Percentiles rank a stretch among this genome's conserved stretches.
phyloP scores from a whole-genome alignment of 176 grass and related monocot species.

The Eremochloa ophiuroides region DNA sequence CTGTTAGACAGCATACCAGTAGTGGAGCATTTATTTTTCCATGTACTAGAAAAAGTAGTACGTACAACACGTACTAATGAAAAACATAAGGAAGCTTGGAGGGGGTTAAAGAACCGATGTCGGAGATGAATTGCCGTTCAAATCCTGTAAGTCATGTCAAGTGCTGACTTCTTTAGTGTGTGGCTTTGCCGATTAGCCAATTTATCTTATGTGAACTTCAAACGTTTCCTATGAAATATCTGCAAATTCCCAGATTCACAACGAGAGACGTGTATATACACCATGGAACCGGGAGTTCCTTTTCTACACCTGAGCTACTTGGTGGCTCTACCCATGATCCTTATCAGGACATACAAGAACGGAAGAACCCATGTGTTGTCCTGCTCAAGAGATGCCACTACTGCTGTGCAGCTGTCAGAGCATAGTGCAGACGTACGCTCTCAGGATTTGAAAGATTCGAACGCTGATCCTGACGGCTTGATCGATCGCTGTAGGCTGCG shows the following conservation, averaged over 20 bases:
- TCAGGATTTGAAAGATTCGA: not conserved
- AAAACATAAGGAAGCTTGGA: not conserved
- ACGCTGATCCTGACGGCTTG: not conserved
- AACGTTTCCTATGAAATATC: not conserved
- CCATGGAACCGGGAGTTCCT: not conserved
- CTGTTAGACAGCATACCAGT: not conserved
- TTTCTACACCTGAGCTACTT: not conserved
- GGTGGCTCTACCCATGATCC: not conserved
- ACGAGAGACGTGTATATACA: not conserved
- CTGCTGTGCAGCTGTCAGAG: not conserved
- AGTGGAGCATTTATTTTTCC: not conserved
- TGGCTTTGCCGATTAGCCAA: not conserved
- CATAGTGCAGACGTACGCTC: not conserved
- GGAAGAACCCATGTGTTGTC: no score
- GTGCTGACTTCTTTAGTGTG: not conserved
- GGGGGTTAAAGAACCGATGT: not conserved
- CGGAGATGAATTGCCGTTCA: not conserved
- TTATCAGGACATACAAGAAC: no score
- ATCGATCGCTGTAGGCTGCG: not conserved
- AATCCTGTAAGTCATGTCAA: not conserved
- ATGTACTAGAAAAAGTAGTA: no score
- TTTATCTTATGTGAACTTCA: not conserved
- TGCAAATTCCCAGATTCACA: not conserved
- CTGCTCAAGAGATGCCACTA: not conserved
- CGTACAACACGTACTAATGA: not conserved